phyloP scores from a whole-genome alignment of 2,329 filamentous ascomycete species.

The Lachnellula willkommii region DNA sequence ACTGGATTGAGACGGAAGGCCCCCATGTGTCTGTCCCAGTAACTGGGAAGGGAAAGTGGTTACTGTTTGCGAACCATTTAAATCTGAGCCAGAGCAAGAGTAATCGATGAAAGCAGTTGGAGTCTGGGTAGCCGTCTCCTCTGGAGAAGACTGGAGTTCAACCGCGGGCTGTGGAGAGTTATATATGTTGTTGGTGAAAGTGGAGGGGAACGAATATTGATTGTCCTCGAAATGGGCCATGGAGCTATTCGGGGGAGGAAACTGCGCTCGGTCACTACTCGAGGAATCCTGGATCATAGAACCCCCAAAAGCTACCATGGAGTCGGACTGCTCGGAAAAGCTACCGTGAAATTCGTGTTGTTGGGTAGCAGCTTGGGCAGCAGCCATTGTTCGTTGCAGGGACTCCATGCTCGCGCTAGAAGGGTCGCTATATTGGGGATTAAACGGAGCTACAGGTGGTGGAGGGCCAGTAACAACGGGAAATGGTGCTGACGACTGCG shows the following conservation, averaged over 20 bases:
- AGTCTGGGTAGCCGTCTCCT: conserved; percentile 15
- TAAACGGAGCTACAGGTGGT: conserved; percentile 23
- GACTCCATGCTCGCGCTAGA: conserved; percentile 26
- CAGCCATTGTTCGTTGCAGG: conserved; percentile 25
- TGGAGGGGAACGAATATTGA: conserved; percentile 18
- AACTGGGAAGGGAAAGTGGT: conserved; percentile 24
- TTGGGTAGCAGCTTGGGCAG: conserved; percentile 17
- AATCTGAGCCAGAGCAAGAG: conserved; percentile 6
- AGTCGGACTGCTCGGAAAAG: conserved; percentile 15
- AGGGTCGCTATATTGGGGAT: conserved; percentile 27
- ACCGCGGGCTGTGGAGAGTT: conserved; percentile 14
- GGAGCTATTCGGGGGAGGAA: conserved; percentile 16
- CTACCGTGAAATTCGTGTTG: conserved; percentile 15
- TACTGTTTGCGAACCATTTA: conserved; percentile 11
- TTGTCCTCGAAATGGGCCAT: conserved; percentile 12
- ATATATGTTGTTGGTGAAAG: conserved; percentile 16
- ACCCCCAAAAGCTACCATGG: conserved; percentile 12
- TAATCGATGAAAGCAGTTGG: conserved; percentile 21
- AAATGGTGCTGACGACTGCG: conserved; percentile 15
- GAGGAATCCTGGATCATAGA: conserved; percentile 14
- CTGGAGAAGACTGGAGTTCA: conserved; percentile 13
- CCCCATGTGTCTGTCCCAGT: conserved; percentile 12
- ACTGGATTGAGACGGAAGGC: conserved; percentile 6
- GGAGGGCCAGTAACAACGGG: conserved; percentile 19
- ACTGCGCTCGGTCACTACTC: conserved; percentile 22